Evolutionary conservation across 2,329 filamentous ascomycete genomes (phyloP), one percentile per base, ranked within the genome.

Genomic region (Endoconidiophora polonica): DNA sequence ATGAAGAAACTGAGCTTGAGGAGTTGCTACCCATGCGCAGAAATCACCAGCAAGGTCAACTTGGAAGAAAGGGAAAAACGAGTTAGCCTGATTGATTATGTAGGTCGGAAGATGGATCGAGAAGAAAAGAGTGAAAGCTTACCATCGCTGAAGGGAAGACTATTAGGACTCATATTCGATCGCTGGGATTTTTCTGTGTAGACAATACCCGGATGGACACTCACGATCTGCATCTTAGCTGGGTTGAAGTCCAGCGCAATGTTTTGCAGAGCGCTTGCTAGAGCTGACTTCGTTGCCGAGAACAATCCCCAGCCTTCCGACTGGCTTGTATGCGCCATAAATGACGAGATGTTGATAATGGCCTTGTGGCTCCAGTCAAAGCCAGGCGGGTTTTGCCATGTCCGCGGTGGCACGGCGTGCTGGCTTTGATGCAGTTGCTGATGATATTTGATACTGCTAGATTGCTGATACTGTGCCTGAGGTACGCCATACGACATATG

Each of bases 1-100:
- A 42, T 64, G 65, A 22, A 69, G 53, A 47, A 68, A 67, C 5
- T 49, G 52, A 2, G 67, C 66, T 52, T 68, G 62, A 0, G 57
- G 50, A 5, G 59, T 61, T 1, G 66, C 61, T 1, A 62, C 56
- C 68, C 66, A 69, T 5, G 68, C 62, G 5, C 58, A 54, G 44
- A 66, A 69, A 29, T 60, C 46, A 5, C 56, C 56, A 4, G 54
- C 46, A 9, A 58, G 50, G 0, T 56, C 36, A 26, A 39, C 50
- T 53, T 26, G 14, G 16, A 18, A 33, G 7, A 33, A 33, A 10
- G 12, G 26, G 26, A 33, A 33, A 33, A 36, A 36, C 6, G 3
- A 10, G 47, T 49, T 43, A 49, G 47, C 44, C 23, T 49, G 14
- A 26, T 20, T 29, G 18, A 6, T 33, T n/a, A 6, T 36, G 9